A percentile compares a stretch with the other conserved stretches of the same genome.
phyloP scores from a whole-genome alignment of 2,329 filamentous ascomycete species.

The Penicillium hordei region DNA sequence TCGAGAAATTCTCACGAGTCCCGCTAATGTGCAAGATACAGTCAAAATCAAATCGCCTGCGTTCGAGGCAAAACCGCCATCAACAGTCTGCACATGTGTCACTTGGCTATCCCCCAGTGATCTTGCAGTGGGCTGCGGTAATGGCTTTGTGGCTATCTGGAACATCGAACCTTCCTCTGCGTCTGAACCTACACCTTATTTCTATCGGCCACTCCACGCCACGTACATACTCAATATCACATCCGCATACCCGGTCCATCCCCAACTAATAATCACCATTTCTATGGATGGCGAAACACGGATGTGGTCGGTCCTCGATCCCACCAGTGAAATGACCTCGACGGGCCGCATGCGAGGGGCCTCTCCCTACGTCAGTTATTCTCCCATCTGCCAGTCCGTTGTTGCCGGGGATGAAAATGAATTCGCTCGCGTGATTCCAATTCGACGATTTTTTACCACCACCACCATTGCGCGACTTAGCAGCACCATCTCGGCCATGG shows the following conservation, averaged over 20 bases:
- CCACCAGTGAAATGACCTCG: conserved; percentile 45
- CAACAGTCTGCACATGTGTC: conserved; percentile 56
- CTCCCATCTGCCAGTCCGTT: conserved; percentile 56
- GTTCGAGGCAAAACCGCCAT: conserved; percentile 52
- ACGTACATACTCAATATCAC: conserved; percentile 42
- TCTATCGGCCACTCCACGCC: conserved; percentile 39
- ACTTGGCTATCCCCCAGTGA: conserved; percentile 58
- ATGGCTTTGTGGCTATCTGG: conserved; percentile 58
- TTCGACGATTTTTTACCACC: conserved; percentile 55
- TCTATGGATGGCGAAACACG: conserved; percentile 56
- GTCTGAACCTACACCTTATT: conserved; percentile 32
- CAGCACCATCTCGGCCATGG: conserved; percentile 36
- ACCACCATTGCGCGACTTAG: conserved; percentile 51
- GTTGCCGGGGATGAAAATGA: conserved; percentile 57
- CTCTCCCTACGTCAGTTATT: conserved; percentile 52
- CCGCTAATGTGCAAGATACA: conserved; percentile 17
- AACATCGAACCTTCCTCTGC: conserved; percentile 35
- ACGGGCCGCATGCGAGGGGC: conserved; percentile 53
- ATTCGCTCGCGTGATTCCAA: conserved; percentile 48
- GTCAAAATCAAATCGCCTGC: conserved; percentile 49
- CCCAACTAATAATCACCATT: conserved; percentile 53
- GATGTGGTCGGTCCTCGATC: conserved; percentile 56
- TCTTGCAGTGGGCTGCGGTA: conserved; percentile 56
- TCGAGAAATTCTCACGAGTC: not conserved
- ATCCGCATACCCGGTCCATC: conserved; percentile 55